Conservation (phyloP, 345 rosid genomes). For the Brassica napus region DNA sequence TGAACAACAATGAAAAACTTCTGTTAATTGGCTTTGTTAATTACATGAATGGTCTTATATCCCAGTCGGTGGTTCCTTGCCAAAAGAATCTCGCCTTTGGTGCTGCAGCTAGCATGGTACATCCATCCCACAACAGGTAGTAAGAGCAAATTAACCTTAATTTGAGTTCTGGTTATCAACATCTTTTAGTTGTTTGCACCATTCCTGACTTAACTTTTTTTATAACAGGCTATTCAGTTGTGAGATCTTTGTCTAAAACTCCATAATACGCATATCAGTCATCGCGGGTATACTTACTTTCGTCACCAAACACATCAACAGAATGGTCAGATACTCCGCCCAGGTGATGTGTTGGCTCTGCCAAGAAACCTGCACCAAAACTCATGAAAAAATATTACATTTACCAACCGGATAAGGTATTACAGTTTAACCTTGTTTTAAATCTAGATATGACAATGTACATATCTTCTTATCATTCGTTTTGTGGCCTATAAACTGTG, state of each 20-base stretch:
- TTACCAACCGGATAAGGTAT: not conserved
- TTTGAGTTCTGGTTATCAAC: too few species aligned
- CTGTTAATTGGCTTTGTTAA: too few species aligned
- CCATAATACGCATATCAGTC: slow-evolving; percentile 73
- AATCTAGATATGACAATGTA: not conserved
- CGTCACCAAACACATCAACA: too few species aligned
- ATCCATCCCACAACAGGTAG: too few species aligned
- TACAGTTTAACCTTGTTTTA: not conserved
- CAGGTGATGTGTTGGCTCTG: not conserved
- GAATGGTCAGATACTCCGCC: too few species aligned
- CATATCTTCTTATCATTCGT: not conserved
- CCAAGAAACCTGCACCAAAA: not conserved
- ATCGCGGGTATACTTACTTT: slow-evolving; percentile 54
- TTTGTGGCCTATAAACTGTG: not conserved
- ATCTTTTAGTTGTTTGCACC: too few species aligned
- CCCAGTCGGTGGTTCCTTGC: too few species aligned
- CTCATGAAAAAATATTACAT: not conserved
- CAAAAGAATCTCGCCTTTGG: too few species aligned
- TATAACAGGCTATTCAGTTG: slow-evolving; percentile 82
- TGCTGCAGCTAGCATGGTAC: too few species aligned
- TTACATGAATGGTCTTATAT: too few species aligned
- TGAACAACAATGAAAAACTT: too few species aligned
- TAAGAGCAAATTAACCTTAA: too few species aligned
- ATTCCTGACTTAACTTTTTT: slow-evolving; percentile 8
- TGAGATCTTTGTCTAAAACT: slow-evolving; percentile 92